phyloP scores from a whole-genome alignment of 352 stramenopile species.

The Pythium scleroteichum region DNA sequence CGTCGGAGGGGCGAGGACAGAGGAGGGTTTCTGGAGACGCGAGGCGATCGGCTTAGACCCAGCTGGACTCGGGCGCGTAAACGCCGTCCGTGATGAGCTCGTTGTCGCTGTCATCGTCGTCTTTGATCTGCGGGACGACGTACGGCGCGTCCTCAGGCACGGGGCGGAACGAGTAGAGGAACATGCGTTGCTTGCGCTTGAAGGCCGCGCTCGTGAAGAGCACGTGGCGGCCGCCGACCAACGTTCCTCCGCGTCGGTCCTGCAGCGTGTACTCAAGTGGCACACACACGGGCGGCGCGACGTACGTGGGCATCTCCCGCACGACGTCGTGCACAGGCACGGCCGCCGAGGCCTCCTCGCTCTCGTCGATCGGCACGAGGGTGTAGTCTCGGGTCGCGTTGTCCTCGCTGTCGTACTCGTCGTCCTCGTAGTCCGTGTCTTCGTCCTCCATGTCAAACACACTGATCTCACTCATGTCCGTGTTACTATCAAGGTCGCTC shows the following conservation, averaged over 20 bases:
- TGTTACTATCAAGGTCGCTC: slow-evolving; percentile 24
- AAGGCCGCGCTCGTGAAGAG: slow-evolving; percentile 63
- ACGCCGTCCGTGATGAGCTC: slow-evolving; percentile 19
- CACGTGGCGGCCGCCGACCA: slow-evolving; percentile 45
- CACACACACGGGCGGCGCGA: slow-evolving; percentile 47
- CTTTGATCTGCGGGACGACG: slow-evolving; percentile 10
- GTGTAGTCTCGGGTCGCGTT: slow-evolving; percentile 4
- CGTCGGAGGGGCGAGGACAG: too few species aligned
- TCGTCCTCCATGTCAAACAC: slow-evolving; percentile 26
- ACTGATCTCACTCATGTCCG: slow-evolving; percentile 23
- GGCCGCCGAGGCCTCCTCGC: neutral
- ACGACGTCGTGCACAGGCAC: slow-evolving; percentile 8
- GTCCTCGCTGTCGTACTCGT: slow-evolving; percentile 1
- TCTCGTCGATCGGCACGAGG: slow-evolving; percentile 17
- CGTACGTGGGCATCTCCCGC: slow-evolving; percentile 12
- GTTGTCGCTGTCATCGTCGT: slow-evolving; percentile 19
- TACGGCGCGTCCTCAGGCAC: slow-evolving; percentile 36
- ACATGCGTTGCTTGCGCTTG: slow-evolving; percentile 49
- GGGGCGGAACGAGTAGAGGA: slow-evolving; percentile 35
- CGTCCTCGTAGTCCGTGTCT: slow-evolving; percentile 9
- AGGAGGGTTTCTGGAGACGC: too few species aligned
- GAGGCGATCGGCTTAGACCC: slow-evolving; percentile 10
- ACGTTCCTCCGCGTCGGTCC: slow-evolving; percentile 52
- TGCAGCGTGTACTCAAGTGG: slow-evolving; percentile 49
- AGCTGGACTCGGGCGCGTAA: slow-evolving; percentile 15